A percentile compares a stretch with the other conserved stretches of the same genome.
phyloP scores from a whole-genome alignment of 2,329 filamentous ascomycete species.

The Aspergillus persii region DNA sequence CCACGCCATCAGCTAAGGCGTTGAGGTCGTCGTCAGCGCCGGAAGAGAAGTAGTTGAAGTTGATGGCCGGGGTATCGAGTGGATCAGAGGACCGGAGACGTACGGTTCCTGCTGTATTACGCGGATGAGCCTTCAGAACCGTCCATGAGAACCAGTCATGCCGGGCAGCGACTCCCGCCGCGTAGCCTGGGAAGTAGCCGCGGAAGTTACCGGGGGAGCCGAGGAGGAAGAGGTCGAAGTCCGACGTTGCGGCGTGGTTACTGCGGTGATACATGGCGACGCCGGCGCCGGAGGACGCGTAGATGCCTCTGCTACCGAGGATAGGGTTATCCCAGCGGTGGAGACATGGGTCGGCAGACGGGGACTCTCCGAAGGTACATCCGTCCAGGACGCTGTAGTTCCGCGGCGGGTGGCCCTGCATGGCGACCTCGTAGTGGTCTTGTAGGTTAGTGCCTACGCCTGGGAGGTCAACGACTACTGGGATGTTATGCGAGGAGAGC shows the following conservation, averaged over 20 bases:
- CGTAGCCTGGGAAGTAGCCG: conserved; percentile 48
- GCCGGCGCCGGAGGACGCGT: conserved; percentile 53
- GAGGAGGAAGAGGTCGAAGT: conserved; percentile 55
- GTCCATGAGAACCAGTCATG: conserved; percentile 48
- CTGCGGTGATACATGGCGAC: conserved; percentile 45
- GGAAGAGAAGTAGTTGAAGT: conserved; percentile 57
- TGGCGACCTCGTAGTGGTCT: conserved; percentile 49
- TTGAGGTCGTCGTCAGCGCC: conserved; percentile 49
- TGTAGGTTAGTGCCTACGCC: conserved; percentile 65
- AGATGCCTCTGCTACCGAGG: conserved; percentile 39
- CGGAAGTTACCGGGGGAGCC: conserved; percentile 58
- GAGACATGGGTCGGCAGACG: conserved; percentile 42
- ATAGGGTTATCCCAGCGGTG: conserved; percentile 43
- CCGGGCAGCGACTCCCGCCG: conserved; percentile 40
- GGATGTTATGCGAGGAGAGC: conserved; percentile 54
- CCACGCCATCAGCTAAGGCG: conserved; percentile 56
- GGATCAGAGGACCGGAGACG: conserved; percentile 61
- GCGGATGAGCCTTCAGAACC: conserved; percentile 60
- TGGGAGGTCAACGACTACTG: conserved; percentile 54
- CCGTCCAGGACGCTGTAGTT: conserved; percentile 36
- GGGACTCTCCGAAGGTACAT: conserved; percentile 30
- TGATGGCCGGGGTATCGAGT: conserved; percentile 61
- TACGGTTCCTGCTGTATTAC: conserved; percentile 63
- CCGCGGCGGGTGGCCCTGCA: conserved; percentile 38
- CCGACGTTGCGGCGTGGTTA: conserved; percentile 36